phyloP scores from a whole-genome alignment of 2,329 filamentous ascomycete genomes.

The Chaetomium olivaceum region DNA sequence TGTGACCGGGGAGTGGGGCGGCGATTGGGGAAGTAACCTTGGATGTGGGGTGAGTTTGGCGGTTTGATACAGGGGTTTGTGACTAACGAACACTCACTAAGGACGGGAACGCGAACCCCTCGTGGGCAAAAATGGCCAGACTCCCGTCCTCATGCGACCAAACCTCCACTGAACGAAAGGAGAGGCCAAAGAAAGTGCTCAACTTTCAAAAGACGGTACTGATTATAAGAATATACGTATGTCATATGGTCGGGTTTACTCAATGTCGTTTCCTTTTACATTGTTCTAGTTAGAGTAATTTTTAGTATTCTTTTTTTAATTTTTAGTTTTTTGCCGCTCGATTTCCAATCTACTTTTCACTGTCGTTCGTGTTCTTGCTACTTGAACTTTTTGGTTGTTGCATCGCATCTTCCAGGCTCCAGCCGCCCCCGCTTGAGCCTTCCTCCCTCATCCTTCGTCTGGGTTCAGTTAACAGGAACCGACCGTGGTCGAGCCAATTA shows the following conservation, averaged over 20 bases:
- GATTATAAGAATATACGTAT: no score
- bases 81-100: no score
- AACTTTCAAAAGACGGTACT: not conserved
- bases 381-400: not conserved
- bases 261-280: not conserved
- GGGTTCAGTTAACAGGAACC: not conserved
- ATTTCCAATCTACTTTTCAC: not conserved
- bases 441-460: constrained; percentile 1
- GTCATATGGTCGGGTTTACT: no score
- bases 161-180: not conserved
- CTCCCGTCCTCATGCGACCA: not conserved
- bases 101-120: not conserved
- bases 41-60: not conserved
- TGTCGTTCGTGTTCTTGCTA: not conserved
- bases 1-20: not conserved
- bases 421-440: constrained; percentile 1
- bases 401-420: not conserved
- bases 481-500: not conserved
- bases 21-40: not conserved
- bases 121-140: not conserved
- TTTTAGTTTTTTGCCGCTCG: not conserved
- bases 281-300: not conserved
- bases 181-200: not conserved
- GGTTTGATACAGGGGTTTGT: not conserved
- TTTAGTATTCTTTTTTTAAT: not conserved